Evolutionary conservation across 2,329 filamentous ascomycete species (phyloP), one percentile per base, ranked within the genome.

Genomic region (Colletotrichum lindemuthianum): DNA sequence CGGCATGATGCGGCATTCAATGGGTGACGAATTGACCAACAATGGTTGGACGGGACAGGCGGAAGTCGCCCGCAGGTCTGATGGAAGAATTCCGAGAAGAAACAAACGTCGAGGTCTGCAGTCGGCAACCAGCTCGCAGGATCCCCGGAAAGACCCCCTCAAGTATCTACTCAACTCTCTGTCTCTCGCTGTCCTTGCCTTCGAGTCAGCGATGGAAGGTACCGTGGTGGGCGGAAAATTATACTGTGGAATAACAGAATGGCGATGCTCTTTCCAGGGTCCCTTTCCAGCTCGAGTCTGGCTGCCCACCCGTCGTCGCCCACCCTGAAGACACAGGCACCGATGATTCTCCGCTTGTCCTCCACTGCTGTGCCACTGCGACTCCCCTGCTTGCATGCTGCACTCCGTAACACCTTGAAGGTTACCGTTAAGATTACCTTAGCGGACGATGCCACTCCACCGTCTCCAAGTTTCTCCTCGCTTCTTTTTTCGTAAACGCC

Each of bases 321-420:
- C 45, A 58, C 55, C 50, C 49, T 48, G 49, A 60, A 56, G 44
- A 60, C 60, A 60, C 44, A 24, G 24, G 15, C 37, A 24, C 44
- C 36, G 59, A 39, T 47, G 32, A 41, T 44, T 44, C 43, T 24
- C 13, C 41, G 45, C 8, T 15, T 24, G 39, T 44, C 54, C 37
- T 10, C 43, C 43, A 24, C 15, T 45, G 43, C 5, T 24, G 5
- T 24, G 24, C 24, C 24, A 24, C 4, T 24, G 24, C 24, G 3
- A 6, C 37, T 40, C 3, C 9, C 37, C 34, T 47, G 53, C 34
- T 24, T 59, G 54, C 47, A 47, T 56, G 41, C 53, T 48, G 52
- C 9, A 9, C 60, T 36, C 33, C 52, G 32, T 44, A 40, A 49
- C 40, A 63, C 53, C 59, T 63, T 63, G 59, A 48, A 63, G 53